Evolutionary conservation across 108 stramenopile genomes (phyloP).

Genomic region (Fistulifera pelliculosa): DNA sequence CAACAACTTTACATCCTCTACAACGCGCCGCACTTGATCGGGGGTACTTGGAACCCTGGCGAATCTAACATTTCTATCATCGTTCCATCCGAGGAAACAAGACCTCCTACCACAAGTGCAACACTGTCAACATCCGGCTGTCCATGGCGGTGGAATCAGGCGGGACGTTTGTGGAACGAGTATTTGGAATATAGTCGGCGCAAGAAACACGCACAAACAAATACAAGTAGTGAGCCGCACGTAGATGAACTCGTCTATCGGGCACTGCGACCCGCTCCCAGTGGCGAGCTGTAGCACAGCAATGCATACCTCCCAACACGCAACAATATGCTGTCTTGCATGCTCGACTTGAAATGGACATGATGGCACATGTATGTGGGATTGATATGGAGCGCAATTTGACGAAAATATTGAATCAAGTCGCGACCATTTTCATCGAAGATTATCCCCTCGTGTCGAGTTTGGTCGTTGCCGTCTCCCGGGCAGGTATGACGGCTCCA

Average conservation of each 20-base stretch:
- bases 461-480: conserved; percentile 22
- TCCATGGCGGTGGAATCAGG: conserved; percentile 29
- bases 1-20: not conserved
- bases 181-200: conserved; percentile 5
- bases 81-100: conserved; percentile 22
- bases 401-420: conserved; percentile 41
- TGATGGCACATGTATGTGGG: conserved; percentile 48
- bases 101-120: conserved; percentile 17
- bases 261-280: conserved; percentile 21
- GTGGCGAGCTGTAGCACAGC: conserved; percentile 23
- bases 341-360: conserved; percentile 72
- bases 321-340: conserved; percentile 47
- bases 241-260: conserved; percentile 8
- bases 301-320: conserved; percentile 11
- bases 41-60: too few species aligned
- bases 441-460: conserved; percentile 4
- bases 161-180: conserved; percentile 32
- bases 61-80: not conserved
- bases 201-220: not conserved
- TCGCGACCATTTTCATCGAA: conserved; percentile 12
- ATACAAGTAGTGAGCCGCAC: not conserved
- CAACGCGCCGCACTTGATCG: not conserved
- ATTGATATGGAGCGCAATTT: conserved; percentile 48
- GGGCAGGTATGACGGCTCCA: conserved; percentile 16
- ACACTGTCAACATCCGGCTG: conserved; percentile 21